These are phyloP conservation scores for Scheffersomyces insectosa DNA, from an alignment of 1,139 yeast species.

Conservation along the genomic window DNA sequence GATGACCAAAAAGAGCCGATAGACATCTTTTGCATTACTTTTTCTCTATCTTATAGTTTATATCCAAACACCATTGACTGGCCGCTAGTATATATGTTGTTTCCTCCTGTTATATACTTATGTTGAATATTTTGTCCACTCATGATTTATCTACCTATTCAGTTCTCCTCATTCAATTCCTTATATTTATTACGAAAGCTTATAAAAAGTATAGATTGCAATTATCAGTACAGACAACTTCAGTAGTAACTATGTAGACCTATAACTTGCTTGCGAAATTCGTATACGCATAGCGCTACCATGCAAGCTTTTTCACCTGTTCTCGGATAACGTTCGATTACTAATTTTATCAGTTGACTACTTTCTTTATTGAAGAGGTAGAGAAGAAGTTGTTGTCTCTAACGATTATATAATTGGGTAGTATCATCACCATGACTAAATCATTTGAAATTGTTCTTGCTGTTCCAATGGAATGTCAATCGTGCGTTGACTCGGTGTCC, in stretches of 20 bases:
- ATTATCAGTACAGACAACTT: too few species aligned
- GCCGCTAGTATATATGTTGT: not conserved
- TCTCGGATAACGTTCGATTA: too few species aligned
- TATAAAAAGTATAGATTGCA: too few species aligned
- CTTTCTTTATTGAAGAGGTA: too few species aligned
- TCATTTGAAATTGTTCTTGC: slow-evolving; percentile 65
- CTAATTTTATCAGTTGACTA: too few species aligned
- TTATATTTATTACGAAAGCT: too few species aligned
- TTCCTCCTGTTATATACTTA: not conserved
- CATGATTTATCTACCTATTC: not conserved
- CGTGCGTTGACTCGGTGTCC: slow-evolving; percentile 64
- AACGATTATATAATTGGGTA: too few species aligned
- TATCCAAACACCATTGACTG: not conserved
- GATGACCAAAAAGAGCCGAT: not conserved
- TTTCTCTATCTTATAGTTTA: not conserved
- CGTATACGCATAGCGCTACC: too few species aligned
- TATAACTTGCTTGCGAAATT: too few species aligned
- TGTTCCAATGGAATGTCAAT: slow-evolving; percentile 73
- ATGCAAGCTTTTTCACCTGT: too few species aligned
- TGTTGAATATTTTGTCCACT: not conserved
- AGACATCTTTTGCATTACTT: slow-evolving; percentile 1
- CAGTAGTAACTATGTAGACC: too few species aligned
- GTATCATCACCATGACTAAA: slow-evolving; percentile 3
- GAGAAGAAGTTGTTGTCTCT: too few species aligned
- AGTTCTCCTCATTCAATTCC: not conserved